phyloP scores from a whole-genome alignment of 148 eudicot genomes.

The Limonium bicolor region DNA sequence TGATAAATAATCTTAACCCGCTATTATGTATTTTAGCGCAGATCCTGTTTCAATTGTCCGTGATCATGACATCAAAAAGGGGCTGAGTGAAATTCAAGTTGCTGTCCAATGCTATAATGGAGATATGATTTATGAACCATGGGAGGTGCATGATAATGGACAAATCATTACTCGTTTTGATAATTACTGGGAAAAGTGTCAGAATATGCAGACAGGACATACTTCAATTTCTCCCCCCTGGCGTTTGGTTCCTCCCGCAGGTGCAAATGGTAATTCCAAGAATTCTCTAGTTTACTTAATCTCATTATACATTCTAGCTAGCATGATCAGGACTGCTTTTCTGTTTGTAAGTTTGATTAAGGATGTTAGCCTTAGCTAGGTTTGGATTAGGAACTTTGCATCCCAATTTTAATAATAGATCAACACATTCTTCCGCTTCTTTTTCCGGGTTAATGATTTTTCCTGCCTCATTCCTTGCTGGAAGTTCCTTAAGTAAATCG shows the following conservation, averaged over 20 bases:
- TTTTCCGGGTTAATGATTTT: no score
- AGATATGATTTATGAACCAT: conserved; percentile 85
- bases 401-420: no score
- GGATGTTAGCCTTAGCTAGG: no score
- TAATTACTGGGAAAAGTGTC: conserved; percentile 70
- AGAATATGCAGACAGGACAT: conserved; percentile 42
- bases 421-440: no score
- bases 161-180: conserved; percentile 62
- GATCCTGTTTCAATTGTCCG: conserved; percentile 97
- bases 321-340: no score
- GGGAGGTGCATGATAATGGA: conserved; percentile 80
- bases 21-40: conserved; percentile 14
- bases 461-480: no score
- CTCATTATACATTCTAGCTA: no score
- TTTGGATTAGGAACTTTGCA: no score
- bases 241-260: conserved; percentile 48
- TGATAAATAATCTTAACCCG: not conserved
- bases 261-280: conserved; percentile 18
- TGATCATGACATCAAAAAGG: conserved; percentile 76
- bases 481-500: no score
- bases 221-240: conserved; percentile 63
- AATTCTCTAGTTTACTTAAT: no score
- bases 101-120: conserved; percentile 66
- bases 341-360: no score
- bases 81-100: conserved; percentile 49